Evolutionary conservation across 2,329 filamentous ascomycete species (phyloP).

Genomic region (Pseudogymnoascus sp.): DNA sequence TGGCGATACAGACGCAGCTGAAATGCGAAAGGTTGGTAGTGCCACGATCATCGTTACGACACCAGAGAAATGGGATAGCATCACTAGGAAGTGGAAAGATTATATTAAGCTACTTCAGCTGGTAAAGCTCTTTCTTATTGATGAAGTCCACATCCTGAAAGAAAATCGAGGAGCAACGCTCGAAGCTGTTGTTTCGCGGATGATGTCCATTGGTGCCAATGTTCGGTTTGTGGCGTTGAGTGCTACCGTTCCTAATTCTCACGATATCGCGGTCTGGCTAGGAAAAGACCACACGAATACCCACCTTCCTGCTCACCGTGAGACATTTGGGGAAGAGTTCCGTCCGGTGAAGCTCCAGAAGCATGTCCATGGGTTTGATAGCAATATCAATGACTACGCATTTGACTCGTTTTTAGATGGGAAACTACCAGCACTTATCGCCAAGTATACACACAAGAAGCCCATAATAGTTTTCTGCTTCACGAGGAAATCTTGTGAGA

Average conservation of each 20-base stretch:
- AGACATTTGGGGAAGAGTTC: slow-evolving; percentile 71
- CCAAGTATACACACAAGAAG: slow-evolving; percentile 58
- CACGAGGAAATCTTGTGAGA: slow-evolving; percentile 61
- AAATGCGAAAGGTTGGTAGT: slow-evolving; percentile 59
- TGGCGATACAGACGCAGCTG: slow-evolving; percentile 63
- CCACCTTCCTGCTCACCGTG: slow-evolving; percentile 53
- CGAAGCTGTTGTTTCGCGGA: slow-evolving; percentile 76
- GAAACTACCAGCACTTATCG: slow-evolving; percentile 58
- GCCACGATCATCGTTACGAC: slow-evolving; percentile 81
- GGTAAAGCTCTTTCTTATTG: slow-evolving; percentile 72
- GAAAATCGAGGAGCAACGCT: slow-evolving; percentile 70
- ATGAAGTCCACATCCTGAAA: slow-evolving; percentile 81
- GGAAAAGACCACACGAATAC: slow-evolving; percentile 54
- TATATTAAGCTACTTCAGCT: slow-evolving; percentile 65
- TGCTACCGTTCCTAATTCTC: slow-evolving; percentile 74
- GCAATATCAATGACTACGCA: slow-evolving; percentile 57
- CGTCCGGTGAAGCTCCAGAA: slow-evolving; percentile 70
- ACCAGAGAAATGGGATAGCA: slow-evolving; percentile 86
- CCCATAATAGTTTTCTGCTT: slow-evolving; percentile 79
- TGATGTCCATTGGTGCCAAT: slow-evolving; percentile 70
- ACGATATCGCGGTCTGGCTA: slow-evolving; percentile 73
- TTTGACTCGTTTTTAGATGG: slow-evolving; percentile 63
- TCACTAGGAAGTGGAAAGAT: slow-evolving; percentile 80
- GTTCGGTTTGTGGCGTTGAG: slow-evolving; percentile 75
- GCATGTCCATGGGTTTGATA: slow-evolving; percentile 64